Evolutionary conservation across 225 moss, liverwort and hornwort species (phyloP).

Genomic region (Polytrichum commune): DNA sequence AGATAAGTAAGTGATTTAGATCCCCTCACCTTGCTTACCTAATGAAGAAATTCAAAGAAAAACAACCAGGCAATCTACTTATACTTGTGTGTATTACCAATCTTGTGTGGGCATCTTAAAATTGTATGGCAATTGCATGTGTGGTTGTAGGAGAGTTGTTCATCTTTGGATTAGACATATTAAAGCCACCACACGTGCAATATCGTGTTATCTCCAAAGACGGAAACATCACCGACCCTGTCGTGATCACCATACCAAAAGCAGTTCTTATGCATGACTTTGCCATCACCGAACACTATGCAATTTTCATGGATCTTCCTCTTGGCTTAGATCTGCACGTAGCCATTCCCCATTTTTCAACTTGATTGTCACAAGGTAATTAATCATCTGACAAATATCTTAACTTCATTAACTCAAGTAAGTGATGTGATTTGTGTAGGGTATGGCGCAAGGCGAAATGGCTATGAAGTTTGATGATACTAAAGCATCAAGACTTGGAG

Average conservation of each 20-base stretch:
- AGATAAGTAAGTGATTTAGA: too few species aligned
- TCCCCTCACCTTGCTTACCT: too few species aligned
- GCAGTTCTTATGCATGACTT: conserved; percentile 81
- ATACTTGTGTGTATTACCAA: too few species aligned
- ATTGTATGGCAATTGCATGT: too few species aligned
- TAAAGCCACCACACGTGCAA: conserved; percentile 10
- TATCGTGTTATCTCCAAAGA: conserved; percentile 73
- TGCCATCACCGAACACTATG: conserved; percentile 76
- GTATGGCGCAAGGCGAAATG: conserved; percentile 36
- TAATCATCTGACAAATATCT: background rate
- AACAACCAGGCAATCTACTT: too few species aligned
- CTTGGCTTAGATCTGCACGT: conserved; percentile 49
- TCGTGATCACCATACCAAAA: conserved; percentile 56
- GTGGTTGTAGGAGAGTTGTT: conserved; percentile 70
- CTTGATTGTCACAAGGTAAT: background rate
- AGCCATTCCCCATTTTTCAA: background rate
- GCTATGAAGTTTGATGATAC: conserved; percentile 47
- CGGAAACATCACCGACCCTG: conserved; percentile 55
- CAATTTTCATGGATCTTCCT: conserved; percentile 57
- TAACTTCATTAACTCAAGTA: background rate
- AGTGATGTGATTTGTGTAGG: conserved; percentile 9
- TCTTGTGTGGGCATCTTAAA: too few species aligned
- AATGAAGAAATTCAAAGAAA: too few species aligned
- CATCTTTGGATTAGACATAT: conserved; percentile 45
- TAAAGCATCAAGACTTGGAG: conserved; percentile 68